Base-by-base conservation (phyloP, 805 yeast species). In the Wickerhamiella bombiphila region DNA sequence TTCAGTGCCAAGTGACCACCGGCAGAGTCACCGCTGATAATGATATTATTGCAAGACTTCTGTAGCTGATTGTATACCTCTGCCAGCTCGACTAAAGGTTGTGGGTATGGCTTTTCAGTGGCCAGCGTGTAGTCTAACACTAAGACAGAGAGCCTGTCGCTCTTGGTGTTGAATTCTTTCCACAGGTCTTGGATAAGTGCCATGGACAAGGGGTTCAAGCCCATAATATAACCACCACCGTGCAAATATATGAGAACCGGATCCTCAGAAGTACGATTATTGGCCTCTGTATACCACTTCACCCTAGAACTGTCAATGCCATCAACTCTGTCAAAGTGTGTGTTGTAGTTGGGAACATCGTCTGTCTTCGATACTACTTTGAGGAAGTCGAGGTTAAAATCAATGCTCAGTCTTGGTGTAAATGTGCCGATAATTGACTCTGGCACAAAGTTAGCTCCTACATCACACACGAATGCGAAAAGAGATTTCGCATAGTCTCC, bases 21-120 rank as follows among this genome's bases (percentile, higher is more conserved):
- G 3, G 55, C 55, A 5, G 59, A 54, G 33, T 56, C 60, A 16
- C 60, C 60, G 28, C 40, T 18, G 2, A 54, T 21, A 3, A 51
- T 38, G 28, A 54, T 46, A 35, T 51, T 42, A 17, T 36, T 36
- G 36, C 39, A 30, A 5, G 38, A 30, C 11, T 38, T 37, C n/a
- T 43, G 31, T 18, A 55, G 36, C n/a, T 32, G 36, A 18, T 45
- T 44, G 39, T 42, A 53, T 3, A 39, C 38, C 14, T 22, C 16
- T 3, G 40, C 45, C 3, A 46, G 38, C 41, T 55, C 55, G 14
- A 29, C 17, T 25, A 56, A 37, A 39, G 51, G 59, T 13, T 33
- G 32, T 8, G 60, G 58, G 37, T 31, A 53, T 16, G n/a, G 34
- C 2, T 45, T 41, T 3, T 44, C 31, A 1, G 44, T 36, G 8